These are phyloP conservation scores for Alisma plantagoaquatica DNA, from an alignment of 106 monocot species.

Conservation along the genomic window DNA sequence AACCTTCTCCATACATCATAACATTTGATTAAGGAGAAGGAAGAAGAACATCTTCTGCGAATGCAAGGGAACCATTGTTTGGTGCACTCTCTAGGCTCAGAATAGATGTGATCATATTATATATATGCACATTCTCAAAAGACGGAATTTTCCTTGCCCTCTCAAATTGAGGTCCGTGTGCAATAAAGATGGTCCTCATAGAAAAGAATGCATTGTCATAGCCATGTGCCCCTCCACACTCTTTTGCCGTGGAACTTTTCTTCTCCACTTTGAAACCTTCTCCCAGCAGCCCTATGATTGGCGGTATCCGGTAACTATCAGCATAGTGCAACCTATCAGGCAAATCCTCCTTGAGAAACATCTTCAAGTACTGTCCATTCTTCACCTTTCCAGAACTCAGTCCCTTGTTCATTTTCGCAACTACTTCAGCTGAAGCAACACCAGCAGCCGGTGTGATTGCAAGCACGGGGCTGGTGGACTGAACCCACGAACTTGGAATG, in stretches of 20 bases:
- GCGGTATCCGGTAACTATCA: conserved; percentile 36
- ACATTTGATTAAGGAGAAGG: no score
- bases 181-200: conserved; percentile 50
- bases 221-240: conserved; percentile 64
- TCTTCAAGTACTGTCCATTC: conserved; percentile 40
- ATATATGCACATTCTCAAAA: conserved; percentile 67
- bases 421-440: conserved; percentile 27
- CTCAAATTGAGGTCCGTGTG: conserved; percentile 40
- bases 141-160: conserved; percentile 37
- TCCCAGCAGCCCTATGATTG: conserved; percentile 41
- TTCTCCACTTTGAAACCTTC: conserved; percentile 44
- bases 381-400: conserved; percentile 46
- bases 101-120: conserved; percentile 45
- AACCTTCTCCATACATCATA: no score
- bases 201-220: conserved; percentile 61
- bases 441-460: conserved; percentile 29
- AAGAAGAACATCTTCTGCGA: conserved; percentile 34
- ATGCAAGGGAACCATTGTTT: conserved; percentile 45
- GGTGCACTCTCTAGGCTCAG: conserved; percentile 40
- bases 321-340: conserved; percentile 45
- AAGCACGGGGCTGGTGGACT: conserved; percentile 33
- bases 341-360: conserved; percentile 55
- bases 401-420: conserved; percentile 55
- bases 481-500: conserved; percentile 37
- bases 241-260: conserved; percentile 17